Evolutionary conservation across 2,329 filamentous ascomycete genomes (phyloP), one percentile per base, ranked within the genome.

Genomic region (Xylariomycetidae sp.): DNA sequence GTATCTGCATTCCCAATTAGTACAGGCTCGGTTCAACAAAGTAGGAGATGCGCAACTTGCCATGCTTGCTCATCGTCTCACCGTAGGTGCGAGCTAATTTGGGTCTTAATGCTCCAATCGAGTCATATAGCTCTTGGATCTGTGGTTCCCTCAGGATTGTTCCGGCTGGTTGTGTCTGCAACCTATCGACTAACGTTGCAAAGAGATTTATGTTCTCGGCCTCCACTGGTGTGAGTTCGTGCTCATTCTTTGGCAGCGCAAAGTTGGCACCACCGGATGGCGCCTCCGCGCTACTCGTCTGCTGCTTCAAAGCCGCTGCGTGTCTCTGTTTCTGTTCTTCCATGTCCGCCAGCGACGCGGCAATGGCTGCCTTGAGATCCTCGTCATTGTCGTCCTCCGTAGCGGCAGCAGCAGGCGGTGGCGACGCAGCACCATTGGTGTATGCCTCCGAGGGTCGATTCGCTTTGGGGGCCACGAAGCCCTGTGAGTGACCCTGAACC

Each of bases 31-130:
- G 19, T 9, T 8, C 18, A 9, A 5, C 14, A 10, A 6, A 12
- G 16, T 23, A 29, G 14, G 13, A 4, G 15, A 3, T n/a, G 9
- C 18, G 23, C 19, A 29, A 63, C 77, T 56, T 66, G 86, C 86
- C 89, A 59, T 96, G 92, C 61, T 98, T 98, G 74, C 92, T 96
- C 92, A 98, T 96, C 0, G 92, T 95, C 65, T 98, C 92, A 35
- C 92, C 92, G 55, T 96, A 95, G 0, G 90, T 95, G 37, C 92
- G 77, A 4, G 92, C 92, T 35, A 98, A 70, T 59, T 98, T 98
- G 2, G 92, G 92, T 31, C 92, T 76, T 42, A 98, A 66, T 12
- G 87, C 74, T n/a, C 90, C 88, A 49, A 98, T 96, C 50, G 89
- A 93, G 54, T 96, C 92, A 57, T 98, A 98, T 4, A 98, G 69